A percentile compares a stretch with the other conserved stretches of the same genome.
Conservation (phyloP, 2,329 filamentous ascomycete genomes). For the Thelonectria olida region DNA sequence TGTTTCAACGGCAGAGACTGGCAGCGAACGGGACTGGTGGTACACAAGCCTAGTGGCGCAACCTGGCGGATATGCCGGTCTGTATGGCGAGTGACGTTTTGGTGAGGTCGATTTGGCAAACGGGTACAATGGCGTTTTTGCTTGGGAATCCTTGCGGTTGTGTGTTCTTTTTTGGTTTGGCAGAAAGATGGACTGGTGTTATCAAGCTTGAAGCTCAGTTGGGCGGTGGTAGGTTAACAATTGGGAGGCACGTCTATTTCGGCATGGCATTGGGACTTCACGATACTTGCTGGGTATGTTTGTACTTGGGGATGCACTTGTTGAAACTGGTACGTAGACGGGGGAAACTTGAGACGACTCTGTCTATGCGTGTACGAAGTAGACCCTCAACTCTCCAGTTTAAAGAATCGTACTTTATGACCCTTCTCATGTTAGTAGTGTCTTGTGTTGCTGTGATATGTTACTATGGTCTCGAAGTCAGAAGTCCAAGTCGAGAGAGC, state of each 20-base stretch:
- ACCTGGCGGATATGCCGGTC: conserved; percentile 27
- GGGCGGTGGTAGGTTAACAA: conserved; percentile 20
- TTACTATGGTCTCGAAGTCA: too few species aligned
- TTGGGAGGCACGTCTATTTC: conserved; percentile 29
- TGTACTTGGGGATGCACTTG: conserved; percentile 4
- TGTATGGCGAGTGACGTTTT: background rate
- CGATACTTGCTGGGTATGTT: conserved; percentile 16
- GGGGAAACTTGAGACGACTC: conserved; percentile 6
- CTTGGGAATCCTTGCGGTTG: conserved; percentile 9
- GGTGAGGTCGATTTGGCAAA: conserved; percentile 20
- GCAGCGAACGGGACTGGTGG: conserved; percentile 41
- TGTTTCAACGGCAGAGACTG: conserved; percentile 68
- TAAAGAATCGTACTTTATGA: background rate
- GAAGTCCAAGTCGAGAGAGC: too few species aligned
- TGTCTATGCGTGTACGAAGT: conserved; percentile 14
- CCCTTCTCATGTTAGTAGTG: background rate
- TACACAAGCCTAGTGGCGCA: conserved; percentile 35
- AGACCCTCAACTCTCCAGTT: background rate
- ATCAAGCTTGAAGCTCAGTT: conserved; percentile 19
- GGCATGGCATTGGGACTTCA: conserved; percentile 32
- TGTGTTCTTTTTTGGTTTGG: conserved; percentile 7
- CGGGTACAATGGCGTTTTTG: conserved; percentile 33
- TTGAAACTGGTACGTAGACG: conserved; percentile 11
- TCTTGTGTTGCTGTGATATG: background rate
- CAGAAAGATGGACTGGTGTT: conserved; percentile 26